Conservation (phyloP, 768 basidiomycete genomes). For the Boletellus sp. region DNA sequence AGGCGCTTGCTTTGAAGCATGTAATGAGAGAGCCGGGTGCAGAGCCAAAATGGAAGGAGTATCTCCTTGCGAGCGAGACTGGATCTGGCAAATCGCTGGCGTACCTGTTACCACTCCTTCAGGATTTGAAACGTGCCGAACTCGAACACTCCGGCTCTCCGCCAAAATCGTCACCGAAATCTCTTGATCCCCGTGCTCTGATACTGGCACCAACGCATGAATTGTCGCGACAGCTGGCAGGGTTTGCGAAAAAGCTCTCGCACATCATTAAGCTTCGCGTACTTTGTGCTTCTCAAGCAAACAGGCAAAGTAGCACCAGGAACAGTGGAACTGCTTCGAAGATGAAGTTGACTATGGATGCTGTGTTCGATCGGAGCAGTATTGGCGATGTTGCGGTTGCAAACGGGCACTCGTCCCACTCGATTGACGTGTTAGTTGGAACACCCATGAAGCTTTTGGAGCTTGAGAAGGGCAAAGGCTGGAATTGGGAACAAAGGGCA, state of each 20-base stretch:
- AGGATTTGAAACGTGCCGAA: constrained; percentile 71
- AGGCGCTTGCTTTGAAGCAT: constrained; percentile 67
- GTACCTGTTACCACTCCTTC: constrained; percentile 80
- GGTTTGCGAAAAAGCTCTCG: constrained; percentile 68
- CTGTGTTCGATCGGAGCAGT: constrained; percentile 17
- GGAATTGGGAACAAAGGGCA: constrained; percentile 42
- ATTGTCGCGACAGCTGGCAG: constrained; percentile 74
- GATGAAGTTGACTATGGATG: constrained; percentile 34
- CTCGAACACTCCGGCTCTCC: constrained; percentile 12
- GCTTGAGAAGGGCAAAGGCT: constrained; percentile 51
- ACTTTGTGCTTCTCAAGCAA: constrained; percentile 63
- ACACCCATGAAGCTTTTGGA: constrained; percentile 65
- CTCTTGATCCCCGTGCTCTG: constrained; percentile 68
- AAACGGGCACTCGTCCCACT: constrained; percentile 15
- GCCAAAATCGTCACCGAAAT: constrained; percentile 14
- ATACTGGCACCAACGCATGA: constrained; percentile 89
- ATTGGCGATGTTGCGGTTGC: constrained; percentile 30
- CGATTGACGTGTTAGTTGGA: constrained; percentile 58
- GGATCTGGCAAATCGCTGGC: constrained; percentile 92
- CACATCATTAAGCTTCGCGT: constrained; percentile 79
- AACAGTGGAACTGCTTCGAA: constrained; percentile 44
- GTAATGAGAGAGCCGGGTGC: constrained; percentile 37
- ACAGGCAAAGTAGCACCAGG: constrained; percentile 30
- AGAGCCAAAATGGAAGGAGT: constrained; percentile 34
- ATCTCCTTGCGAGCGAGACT: constrained; percentile 81